Evolutionary conservation across 441 rosid species (phyloP), one percentile per base, ranked within the genome.

Genomic region (Manihot esculenta): DNA sequence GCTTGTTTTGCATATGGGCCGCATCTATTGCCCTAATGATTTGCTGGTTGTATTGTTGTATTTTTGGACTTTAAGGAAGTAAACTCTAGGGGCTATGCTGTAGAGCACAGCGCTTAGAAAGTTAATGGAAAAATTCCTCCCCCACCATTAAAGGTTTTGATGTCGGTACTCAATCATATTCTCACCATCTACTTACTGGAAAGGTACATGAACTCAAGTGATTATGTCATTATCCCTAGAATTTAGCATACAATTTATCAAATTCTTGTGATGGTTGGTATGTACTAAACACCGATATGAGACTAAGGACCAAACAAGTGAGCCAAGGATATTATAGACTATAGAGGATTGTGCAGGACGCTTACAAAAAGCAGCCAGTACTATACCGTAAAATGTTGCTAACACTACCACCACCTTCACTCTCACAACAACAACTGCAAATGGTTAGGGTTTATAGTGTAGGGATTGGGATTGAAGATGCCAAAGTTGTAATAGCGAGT

Each of bases 201-300:
- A n/a, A 72, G 83, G 27, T 86, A 81, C 57, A 23, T 84, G 80
- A 47, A 81, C 0, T 4, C 77, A 4, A 69, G 70, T 44, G 77
- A 72, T 61, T 79, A 77, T 64, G 17, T 50, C 17, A 17, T 62
- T 41, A 24, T 51, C 51, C 35, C 71, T 1, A 80, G 71, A 74
- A 69, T 55, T 27, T 83, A 86, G 71, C 89, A 80, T 59, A 82
- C 81, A 0, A 68, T 85, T 23, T 88, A 86, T 76, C 69, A 79
- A 53, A 30, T 88, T 27, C 84, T 78, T n/a, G 33, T 79, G 0
- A 23, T 68, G 12, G 54, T 72, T 0, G 79, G 81, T 1, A 35
- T 76, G 51, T 83, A 84, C 73, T 77, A 76, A 30, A 56, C 80
- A 13, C 81, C 68, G n/a, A 17, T 77, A 21, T 79, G 68, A 84